Percentiles rank a stretch among this genome's conserved stretches.
Evolutionary conservation across 169 alveolate species (phyloP).

Genomic region (Cryptosporidium meleagridis): DNA sequence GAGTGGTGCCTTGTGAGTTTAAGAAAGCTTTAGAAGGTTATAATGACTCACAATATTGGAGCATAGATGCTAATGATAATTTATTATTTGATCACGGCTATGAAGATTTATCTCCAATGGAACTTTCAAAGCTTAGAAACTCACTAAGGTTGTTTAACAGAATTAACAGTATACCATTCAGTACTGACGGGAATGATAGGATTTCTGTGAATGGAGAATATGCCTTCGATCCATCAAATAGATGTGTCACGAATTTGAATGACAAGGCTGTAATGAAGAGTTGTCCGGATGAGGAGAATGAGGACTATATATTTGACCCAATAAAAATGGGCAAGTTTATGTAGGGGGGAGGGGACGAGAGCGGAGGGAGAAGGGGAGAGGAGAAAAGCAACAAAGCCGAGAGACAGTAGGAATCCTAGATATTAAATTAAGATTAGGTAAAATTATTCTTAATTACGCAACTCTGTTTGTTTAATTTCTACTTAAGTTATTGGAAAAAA

Average conservation of each 20-base stretch:
- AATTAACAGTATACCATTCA: not conserved
- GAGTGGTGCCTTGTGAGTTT: slow-evolving; percentile 53
- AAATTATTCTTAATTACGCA: not conserved
- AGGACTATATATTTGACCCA: slow-evolving; percentile 23
- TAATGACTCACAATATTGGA: slow-evolving; percentile 57
- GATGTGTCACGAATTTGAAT: slow-evolving; percentile 53
- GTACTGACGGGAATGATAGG: slow-evolving; percentile 52
- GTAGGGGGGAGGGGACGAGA: not conserved
- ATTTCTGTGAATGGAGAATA: slow-evolving; percentile 22
- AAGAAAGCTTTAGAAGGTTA: slow-evolving; percentile 41
- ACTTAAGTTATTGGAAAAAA: not conserved
- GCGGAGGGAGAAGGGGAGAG: no score
- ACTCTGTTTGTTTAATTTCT: no score
- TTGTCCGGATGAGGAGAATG: slow-evolving; percentile 35
- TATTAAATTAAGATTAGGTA: not conserved
- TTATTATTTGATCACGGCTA: slow-evolving; percentile 21
- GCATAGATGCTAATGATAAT: slow-evolving; percentile 21
- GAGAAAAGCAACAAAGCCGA: no score
- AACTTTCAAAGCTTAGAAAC: slow-evolving; percentile 24
- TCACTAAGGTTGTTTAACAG: slow-evolving; percentile 31
- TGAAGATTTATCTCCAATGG: slow-evolving; percentile 4
- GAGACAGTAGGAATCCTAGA: not conserved
- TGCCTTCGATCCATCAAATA: slow-evolving; percentile 37
- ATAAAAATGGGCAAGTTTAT: slow-evolving; percentile 5
- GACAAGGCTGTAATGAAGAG: slow-evolving; percentile 69